Base-by-base conservation (phyloP, 805 yeast species). In the Spathaspora girioi region DNA sequence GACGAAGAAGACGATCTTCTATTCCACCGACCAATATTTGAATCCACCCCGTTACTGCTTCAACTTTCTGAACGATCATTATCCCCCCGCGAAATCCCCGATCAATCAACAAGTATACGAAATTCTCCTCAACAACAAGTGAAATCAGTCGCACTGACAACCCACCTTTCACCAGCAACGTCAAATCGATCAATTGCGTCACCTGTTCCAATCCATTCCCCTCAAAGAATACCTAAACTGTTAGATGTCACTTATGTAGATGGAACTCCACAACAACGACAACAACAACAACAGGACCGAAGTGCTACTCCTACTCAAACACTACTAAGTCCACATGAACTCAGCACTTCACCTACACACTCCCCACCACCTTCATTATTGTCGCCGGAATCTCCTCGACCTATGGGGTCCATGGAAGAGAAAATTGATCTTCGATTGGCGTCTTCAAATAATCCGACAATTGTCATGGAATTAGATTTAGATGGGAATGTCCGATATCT, bases 381-480 rank as follows among this genome's bases (percentile, higher is more conserved):
- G 3, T 20, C 27, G 5, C 43, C 43, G 11, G n/a, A 6, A 15
- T 47, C 48, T 6, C 46, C 46, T 19, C n/a, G 29, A 42, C 44
- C 44, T 47, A 60, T 65, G 3, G 56, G 61, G 11, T 47, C 64
- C n/a, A 56, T 67, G 15, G 72, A 71, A 46, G 79, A 72, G 43
- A 79, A 78, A 51, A 71, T 79, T 14, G 89, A 85, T 56, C 67
- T 86, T 48, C 71, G 77, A 12, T 66, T 80, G 27, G 91, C 91
- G 0, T 82, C 87, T n/a, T 77, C 86, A 1, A 76, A 79, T 53
- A 85, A 84, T 55, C 87, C 89, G 1, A 84, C 89, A 11, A 83
- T 86, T n/a, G 85, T 93, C 2, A 70, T 93, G 69, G 99, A 93
- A 67, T 70, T 94, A 54, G 92, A 86, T 60, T 69, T 90, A 62